Conservation (phyloP, 805 yeast species). For the Debaryomyces prosopidis region DNA sequence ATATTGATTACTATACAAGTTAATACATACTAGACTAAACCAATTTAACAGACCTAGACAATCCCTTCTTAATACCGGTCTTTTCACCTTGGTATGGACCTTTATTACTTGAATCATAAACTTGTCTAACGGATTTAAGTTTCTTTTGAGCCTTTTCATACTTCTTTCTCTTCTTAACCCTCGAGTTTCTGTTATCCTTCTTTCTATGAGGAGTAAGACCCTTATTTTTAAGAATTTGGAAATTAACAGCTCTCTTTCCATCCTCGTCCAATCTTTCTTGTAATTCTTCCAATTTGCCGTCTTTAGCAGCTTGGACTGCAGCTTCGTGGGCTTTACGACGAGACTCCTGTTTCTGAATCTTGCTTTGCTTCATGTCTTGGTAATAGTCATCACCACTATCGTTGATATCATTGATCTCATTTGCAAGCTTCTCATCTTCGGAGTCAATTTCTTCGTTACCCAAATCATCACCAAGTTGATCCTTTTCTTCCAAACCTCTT, state of each 20-base stretch:
- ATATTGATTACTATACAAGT: conserved; percentile 1
- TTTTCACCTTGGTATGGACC: conserved; percentile 87
- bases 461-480: conserved; percentile 54
- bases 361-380: conserved; percentile 49
- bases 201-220: conserved; percentile 92
- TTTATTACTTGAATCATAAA: conserved; percentile 69
- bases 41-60: conserved; percentile 85
- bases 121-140: conserved; percentile 85
- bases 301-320: conserved; percentile 79
- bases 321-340: conserved; percentile 64
- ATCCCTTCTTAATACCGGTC: conserved; percentile 95
- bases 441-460: conserved; percentile 51
- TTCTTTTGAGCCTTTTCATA: conserved; percentile 94
- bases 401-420: conserved; percentile 35
- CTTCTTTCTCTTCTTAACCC: conserved; percentile 98
- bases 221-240: conserved; percentile 93
- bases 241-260: conserved; percentile 93
- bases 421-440: conserved; percentile 47
- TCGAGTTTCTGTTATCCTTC: conserved; percentile 91
- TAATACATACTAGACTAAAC: conserved; percentile 17
- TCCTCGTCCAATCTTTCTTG: conserved; percentile 65
- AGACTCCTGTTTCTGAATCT: conserved; percentile 48
- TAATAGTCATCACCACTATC: conserved; percentile 61
- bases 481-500: conserved; percentile 63
- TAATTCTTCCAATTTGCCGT: conserved; percentile 77